phyloP scores from a whole-genome alignment of 73 alveolate genomes.

The Paramecium primaurelia region DNA sequence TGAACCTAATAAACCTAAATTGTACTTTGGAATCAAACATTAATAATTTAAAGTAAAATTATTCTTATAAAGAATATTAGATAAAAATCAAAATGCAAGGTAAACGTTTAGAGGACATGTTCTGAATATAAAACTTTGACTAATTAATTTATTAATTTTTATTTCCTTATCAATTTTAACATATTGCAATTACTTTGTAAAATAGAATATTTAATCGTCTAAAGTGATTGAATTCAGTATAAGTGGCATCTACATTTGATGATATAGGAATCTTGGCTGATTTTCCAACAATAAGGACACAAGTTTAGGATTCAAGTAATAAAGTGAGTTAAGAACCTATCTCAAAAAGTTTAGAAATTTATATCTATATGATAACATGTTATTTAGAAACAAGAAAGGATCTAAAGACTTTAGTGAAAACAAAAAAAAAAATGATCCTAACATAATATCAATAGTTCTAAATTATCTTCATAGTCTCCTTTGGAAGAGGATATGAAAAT shows the following conservation, averaged over 20 bases:
- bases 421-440: not conserved
- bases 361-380: not conserved
- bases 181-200: not conserved
- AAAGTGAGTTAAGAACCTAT: not conserved
- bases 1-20: not conserved
- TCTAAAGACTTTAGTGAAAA: not conserved
- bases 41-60: not conserved
- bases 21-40: not conserved
- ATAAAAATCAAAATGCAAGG: not conserved
- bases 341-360: not conserved
- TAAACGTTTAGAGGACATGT: not conserved
- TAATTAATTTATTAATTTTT: not conserved
- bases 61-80: not conserved
- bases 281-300: not conserved
- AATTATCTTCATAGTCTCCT: not conserved
- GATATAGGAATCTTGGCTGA: conserved; percentile 2
- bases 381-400: not conserved
- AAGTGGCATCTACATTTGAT: not conserved
- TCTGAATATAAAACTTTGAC: not conserved
- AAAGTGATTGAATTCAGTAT: not conserved
- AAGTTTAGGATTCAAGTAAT: not conserved
- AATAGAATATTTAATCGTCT: not conserved
- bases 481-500: not conserved
- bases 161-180: conserved; percentile 1
- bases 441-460: not conserved